Evolutionary conservation across 2,329 filamentous ascomycete genomes (phyloP), one percentile per base, ranked within the genome.

Genomic region (Ceratocystiopsis brevicomis): DNA sequence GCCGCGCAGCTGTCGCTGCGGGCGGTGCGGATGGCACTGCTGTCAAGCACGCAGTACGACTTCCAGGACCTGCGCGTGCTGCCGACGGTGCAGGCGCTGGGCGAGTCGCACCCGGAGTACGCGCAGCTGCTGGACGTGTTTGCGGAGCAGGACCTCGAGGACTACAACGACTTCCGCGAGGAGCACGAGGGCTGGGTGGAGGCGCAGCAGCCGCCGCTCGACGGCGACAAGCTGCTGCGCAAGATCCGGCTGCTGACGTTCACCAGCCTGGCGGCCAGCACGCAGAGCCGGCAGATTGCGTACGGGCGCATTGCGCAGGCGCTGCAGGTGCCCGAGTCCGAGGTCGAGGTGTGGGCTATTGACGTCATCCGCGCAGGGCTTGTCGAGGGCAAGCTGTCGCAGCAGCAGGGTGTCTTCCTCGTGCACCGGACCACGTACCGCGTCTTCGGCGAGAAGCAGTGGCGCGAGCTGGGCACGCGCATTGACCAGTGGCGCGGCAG

Each of bases 321-420:
- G 6, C 76, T 98, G 39, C 81, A 90, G 62, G 78, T 98, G 44
- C 77, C 84, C 39, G 58, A 66, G 39, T 78, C 82, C 50, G 85
- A 96, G 50, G 85, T 96, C 37, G 90, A 98, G 71, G 81, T 88
- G 72, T 98, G 90, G 90, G 85, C 92, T 52, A 98, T 98, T 56
- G 90, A 98, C 60, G 87, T 92, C 53, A 95, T 98, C 64, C 84
- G 90, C 52, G 85, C 87, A 40, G 86, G 87, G 33, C 76, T 98
- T 35, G 84, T 98, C 42, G 90, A 98, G 68, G 90, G 90, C 59
- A 93, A 93, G 66, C 76, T 98, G 53, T 90, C 82, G 46, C 90
- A 98, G 67, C 73, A 88, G 59, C 86, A 85, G 60, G 76, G 84
- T 59, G 82, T 88, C 50, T 96, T 98, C 71, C 71, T 95, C 43